These are phyloP conservation scores for Kluyveromyces marxianus DNA, from an alignment of 1,139 yeast genomes.

Conservation along the genomic window DNA sequence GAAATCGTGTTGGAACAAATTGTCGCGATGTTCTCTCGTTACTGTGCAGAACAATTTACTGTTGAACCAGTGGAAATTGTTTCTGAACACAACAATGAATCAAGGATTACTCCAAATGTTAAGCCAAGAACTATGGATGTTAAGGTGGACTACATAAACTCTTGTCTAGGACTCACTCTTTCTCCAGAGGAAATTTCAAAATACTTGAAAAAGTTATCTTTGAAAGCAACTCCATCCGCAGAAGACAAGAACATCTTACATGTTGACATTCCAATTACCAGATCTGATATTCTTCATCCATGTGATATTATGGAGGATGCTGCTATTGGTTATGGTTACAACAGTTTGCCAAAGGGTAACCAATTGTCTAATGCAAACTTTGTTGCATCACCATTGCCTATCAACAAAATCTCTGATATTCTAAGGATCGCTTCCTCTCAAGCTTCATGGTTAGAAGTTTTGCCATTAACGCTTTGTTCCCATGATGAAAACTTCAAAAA, in stretches of 20 bases:
- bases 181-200: constrained; percentile 59
- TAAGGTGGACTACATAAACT: constrained; percentile 80
- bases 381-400: constrained; percentile 75
- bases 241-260: constrained; percentile 43
- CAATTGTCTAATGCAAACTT: constrained; percentile 74
- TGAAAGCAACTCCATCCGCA: constrained; percentile 51
- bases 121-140: constrained; percentile 63
- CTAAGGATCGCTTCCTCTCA: constrained; percentile 86
- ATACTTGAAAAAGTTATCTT: constrained; percentile 74
- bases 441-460: constrained; percentile 92
- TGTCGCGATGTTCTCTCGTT: constrained; percentile 92
- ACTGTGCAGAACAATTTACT: constrained; percentile 68
- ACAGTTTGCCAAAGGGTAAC: constrained; percentile 75
- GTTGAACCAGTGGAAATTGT: constrained; percentile 84
- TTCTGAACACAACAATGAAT: constrained; percentile 73
- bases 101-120: constrained; percentile 72
- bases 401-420: constrained; percentile 87
- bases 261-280: constrained; percentile 80
- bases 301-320: constrained; percentile 99
- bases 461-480: constrained; percentile 92
- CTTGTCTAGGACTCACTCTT: constrained; percentile 77
- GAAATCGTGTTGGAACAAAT: constrained; percentile 86
- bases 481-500: constrained; percentile 94
- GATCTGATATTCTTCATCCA: constrained; percentile 93
- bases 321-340: constrained; percentile 93